Base-by-base conservation (phyloP, 495 filamentous ascomycete species). In the Physcia stellaris region DNA sequence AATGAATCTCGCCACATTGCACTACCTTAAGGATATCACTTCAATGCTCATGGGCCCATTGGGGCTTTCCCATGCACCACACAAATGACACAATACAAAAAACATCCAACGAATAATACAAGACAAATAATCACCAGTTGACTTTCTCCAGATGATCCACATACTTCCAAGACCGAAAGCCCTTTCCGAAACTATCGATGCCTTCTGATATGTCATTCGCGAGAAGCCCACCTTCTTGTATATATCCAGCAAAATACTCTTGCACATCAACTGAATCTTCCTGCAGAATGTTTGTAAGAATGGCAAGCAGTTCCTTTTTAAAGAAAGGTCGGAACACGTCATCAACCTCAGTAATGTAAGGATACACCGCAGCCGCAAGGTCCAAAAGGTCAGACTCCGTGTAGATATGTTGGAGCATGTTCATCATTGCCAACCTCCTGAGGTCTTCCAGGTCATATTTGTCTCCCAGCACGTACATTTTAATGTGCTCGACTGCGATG, bases 371-470 rank as follows among this genome's bases (percentile, higher is more conserved):
- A 13, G 10, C 28, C 11, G 35, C 22, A 6, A 15, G n/a, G 6
- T 11, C 9, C 3, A 38, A 4, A 16, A 29, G 18, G 18, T 24
- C 20, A 24, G 11, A 4, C 6, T 20, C 15, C 11, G 16, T 6
- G 21, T 22, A 18, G 24, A 24, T 24, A 23, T 18, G 24, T 4
- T 5, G n/a, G 13, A 0, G 3, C 10, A 38, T 5, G 6, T 38
- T 38, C 4, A 18, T 18, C 21, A 38, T 27, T 28, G 24, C 18
- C 22, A 38, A 12, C 6, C 17, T 28, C 35, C 28, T 38, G 6
- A 38, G 12, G 1, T n/a, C 35, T 38, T 38, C 6, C 0, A 38
- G 9, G 2, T 38, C 21, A 27, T 38, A 38, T 28, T 38, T 38
- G 1, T 38, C 35, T 5, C 21, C 35, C 5, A 27, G n/a, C 11